Base-by-base conservation (phyloP, 192 early-diverging fungal species). In the Umbelopsis isabellina region DNA sequence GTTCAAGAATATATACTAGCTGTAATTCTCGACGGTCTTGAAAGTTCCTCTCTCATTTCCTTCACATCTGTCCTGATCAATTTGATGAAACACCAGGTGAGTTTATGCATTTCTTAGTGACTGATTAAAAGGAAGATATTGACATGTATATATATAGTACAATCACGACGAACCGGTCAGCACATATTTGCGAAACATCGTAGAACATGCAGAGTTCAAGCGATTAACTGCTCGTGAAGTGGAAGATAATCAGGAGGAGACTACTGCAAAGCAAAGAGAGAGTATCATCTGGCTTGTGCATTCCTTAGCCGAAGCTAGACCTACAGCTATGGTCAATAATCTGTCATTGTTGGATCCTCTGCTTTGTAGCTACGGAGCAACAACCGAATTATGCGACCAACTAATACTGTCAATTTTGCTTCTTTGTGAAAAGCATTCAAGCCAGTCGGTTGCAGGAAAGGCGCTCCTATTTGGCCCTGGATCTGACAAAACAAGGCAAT, bases 401-500 rank as follows among this genome's bases (percentile, higher is more conserved):
- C 61, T 83, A 20, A 74, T 90, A 5, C 66, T 93, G 18, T 71
- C 75, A 12, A 83, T 93, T 13, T 74, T 87, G 37, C 70, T 78
- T 8, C 77, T 83, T 4, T 91, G 84, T 66, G 93, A 93, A 75
- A 47, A 72, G 4, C 72, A 80, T 6, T 84, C 89, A 9, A 75
- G 81, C 0, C 71, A 82, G 7, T 90, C 90, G 12, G 85, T 93
- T 41, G 83, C 88, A 4, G 71, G 79, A 18, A 82, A 84, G 46
- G 83, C 84, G 6, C 70, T 87, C 11, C 73, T 82, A 33, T 92
- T 91, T 91, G 85, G 86, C 23, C 81, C 84, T 23, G 72, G 77
- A 35, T 79, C 80, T n/a, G 80, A 72, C 46, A 74, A 72, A 10
- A 80, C 75, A 58, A 33, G 85, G 65, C 71, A 85, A 75, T 46